A percentile compares a stretch with the other conserved stretches of the same genome.
Evolutionary conservation across 1,284 basidiomycete species (phyloP).

Genomic region (Sanguinoderma infundibulare): DNA sequence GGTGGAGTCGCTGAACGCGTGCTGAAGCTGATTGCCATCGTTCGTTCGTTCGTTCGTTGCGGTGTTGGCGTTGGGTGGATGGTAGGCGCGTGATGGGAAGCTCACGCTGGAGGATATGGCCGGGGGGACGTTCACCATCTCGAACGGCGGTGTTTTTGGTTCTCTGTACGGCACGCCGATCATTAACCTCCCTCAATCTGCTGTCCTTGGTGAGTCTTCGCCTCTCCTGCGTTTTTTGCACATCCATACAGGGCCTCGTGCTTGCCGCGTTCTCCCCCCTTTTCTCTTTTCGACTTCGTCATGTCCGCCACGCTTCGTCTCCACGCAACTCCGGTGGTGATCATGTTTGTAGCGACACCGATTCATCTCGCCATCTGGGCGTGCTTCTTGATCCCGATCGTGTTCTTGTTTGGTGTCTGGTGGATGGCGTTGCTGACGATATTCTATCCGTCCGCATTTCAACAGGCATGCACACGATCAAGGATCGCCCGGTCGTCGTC

Average conservation of each 20-base stretch:
- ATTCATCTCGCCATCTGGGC: background rate
- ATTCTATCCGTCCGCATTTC: background rate
- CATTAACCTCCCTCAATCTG: constrained; percentile 96
- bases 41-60: background rate
- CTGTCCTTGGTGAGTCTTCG: constrained; percentile 75
- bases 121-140: constrained; percentile 98
- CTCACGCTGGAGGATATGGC: constrained; percentile 96
- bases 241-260: background rate
- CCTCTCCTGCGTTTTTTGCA: background rate
- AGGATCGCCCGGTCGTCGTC: constrained; percentile 92
- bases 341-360: background rate
- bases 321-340: too few species aligned
- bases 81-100: constrained; percentile 90
- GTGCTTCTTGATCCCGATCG: background rate
- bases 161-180: constrained; percentile 97
- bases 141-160: constrained; percentile 98
- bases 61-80: background rate
- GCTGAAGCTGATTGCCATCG: background rate
- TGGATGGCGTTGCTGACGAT: constrained; percentile 8
- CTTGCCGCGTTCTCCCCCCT: background rate
- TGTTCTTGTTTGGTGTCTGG: background rate
- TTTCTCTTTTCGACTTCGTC: background rate
- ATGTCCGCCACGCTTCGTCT: background rate
- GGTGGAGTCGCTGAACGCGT: background rate
- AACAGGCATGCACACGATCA: constrained; percentile 93